These are phyloP conservation scores for Cercospora berteroae DNA, from an alignment of 2,329 filamentous ascomycete genomes.

Conservation along the genomic window DNA sequence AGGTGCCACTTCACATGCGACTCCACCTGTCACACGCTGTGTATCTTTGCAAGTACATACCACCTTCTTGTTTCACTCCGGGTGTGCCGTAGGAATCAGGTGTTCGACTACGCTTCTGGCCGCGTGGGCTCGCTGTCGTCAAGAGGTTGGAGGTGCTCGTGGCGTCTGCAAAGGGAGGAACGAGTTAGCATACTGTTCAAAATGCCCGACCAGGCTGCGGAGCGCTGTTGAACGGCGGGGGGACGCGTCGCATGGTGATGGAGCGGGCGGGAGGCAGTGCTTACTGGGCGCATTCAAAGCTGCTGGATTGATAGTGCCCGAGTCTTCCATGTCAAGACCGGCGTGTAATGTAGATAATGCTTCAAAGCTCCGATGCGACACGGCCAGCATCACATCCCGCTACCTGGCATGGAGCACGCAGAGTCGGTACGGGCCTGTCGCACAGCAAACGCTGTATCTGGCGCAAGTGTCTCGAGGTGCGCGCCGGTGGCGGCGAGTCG, in stretches of 20 bases:
- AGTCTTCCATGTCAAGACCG: constrained; percentile 59
- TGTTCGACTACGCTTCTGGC: constrained; percentile 76
- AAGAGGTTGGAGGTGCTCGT: constrained; percentile 44
- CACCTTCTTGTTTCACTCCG: constrained; percentile 59
- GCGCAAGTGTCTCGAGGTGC: constrained; percentile 26
- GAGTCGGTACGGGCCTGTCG: constrained; percentile 23
- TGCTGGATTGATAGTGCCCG: constrained; percentile 87
- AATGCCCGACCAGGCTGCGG: not conserved
- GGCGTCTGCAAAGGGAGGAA: constrained; percentile 2
- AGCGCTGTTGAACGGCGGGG: not conserved
- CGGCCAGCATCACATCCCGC: constrained; percentile 41
- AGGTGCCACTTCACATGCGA: not conserved
- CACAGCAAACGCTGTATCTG: constrained; percentile 26
- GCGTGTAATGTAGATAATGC: constrained; percentile 32
- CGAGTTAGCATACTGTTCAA: not conserved
- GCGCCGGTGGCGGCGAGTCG: constrained; percentile 33
- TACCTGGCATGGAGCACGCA: constrained; percentile 26
- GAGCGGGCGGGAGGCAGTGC: constrained; percentile 20
- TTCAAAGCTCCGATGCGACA: constrained; percentile 36
- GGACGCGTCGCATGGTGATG: constrained; percentile 25
- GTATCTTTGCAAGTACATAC: constrained; percentile 57
- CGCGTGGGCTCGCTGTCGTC: constrained; percentile 59
- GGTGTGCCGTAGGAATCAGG: constrained; percentile 57
- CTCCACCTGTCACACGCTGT: not conserved
- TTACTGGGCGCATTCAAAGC: constrained; percentile 77